These are phyloP conservation scores for Backusella morwellensis DNA, from an alignment of 192 early-diverging fungal genomes.

Conservation along the genomic window DNA sequence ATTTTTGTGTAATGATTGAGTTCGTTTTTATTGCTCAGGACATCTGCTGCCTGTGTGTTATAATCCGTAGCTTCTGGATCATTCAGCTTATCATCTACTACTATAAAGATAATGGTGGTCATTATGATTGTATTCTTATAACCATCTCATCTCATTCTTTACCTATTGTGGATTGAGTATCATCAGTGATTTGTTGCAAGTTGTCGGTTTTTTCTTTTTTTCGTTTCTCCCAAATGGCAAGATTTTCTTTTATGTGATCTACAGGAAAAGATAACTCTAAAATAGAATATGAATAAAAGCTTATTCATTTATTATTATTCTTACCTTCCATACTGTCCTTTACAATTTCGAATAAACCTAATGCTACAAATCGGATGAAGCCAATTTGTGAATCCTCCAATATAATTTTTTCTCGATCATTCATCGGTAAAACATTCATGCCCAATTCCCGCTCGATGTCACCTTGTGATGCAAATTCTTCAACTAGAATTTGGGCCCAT, in stretches of 20 bases:
- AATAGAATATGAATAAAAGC: not conserved
- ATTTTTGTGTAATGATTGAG: not conserved
- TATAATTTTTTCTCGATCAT: conserved; percentile 46
- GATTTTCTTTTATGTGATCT: conserved; percentile 29
- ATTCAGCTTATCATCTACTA: not conserved
- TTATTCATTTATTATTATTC: not conserved
- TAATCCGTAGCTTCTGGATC: not conserved
- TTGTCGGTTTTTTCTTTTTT: conserved; percentile 3
- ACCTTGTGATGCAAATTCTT: conserved; percentile 68
- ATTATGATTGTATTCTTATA: too few relatives aligned
- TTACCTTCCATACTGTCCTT: conserved; percentile 13
- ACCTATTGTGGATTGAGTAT: not conserved
- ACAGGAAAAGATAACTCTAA: conserved; percentile 33
- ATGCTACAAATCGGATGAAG: conserved; percentile 50
- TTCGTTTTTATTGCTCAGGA: not conserved
- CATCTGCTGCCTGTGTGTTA: not conserved
- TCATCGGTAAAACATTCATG: conserved; percentile 49
- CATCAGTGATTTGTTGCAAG: not conserved
- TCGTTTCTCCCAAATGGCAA: conserved; percentile 23
- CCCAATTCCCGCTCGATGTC: conserved; percentile 73
- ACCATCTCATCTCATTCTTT: not conserved
- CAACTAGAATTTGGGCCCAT: conserved; percentile 68
- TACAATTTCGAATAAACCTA: conserved; percentile 49
- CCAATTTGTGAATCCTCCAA: conserved; percentile 48
- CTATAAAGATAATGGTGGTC: not conserved